Base-by-base conservation (phyloP, 768 basidiomycete species). In the Gymnopilus dilepis region DNA sequence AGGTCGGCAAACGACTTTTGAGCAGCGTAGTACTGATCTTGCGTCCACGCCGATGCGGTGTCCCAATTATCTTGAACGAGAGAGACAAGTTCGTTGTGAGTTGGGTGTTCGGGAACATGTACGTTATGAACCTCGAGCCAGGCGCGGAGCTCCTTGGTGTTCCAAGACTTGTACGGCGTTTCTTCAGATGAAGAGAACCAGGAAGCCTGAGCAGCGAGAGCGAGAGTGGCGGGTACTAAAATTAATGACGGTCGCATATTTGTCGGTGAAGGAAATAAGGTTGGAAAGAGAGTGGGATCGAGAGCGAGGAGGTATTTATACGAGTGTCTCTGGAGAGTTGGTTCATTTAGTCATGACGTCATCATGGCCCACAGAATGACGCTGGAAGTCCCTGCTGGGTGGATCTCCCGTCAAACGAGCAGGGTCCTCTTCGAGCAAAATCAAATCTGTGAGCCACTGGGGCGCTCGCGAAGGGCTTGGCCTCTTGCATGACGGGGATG, bases 101-200 rank as follows among this genome's bases (percentile, higher is more conserved):
- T 76, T 11, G 78, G 60, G 42, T 76, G 73, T n/a, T 79, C 63
- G 3, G 87, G 86, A 19, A 86, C 72, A 3, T 81, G 75, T 68
- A 92, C 80, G 60, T 82, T 80, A 74, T 90, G 88, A 0, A 85
- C 81, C 43, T 85, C 78, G 57, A 94, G 86, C 89, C 91, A 94
- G 31, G 80, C 72, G 61, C 82, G 79, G 28, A 94, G 82, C 63
- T 94, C 81, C 9, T 79, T 73, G 26, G 82, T 71, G 2, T 89
- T 86, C 94, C 93, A 95, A 4, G 74, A 66, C 11, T 71, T 56
- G 67, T 82, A 83, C 21, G 72, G 73, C 43, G 76, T 69, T 4
- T 70, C 63, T n/a, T 67, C 59, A 3, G 66, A 55, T n/a, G 67
- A 74, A 7, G 79, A 72, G 48, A 86, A 86, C 86, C 85, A 88